Evolutionary conservation across 306 rosid species (phyloP).

Genomic region (Lathyrus tuberosus): DNA sequence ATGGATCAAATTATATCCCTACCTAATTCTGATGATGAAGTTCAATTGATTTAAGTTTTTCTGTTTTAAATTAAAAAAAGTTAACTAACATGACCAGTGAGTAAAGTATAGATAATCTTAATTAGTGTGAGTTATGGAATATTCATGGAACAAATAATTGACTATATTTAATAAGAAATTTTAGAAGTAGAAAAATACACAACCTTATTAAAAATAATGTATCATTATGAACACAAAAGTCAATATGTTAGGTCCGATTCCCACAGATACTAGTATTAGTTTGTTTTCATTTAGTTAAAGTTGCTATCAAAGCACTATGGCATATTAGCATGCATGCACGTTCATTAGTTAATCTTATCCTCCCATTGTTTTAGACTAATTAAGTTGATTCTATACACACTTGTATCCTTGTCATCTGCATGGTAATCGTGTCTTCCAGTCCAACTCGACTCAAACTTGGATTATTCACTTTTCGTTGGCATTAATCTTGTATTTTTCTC

Average conservation of each 20-base stretch:
- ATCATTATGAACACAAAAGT: constrained; percentile 8
- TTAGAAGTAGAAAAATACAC: not conserved
- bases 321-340: constrained; percentile 31
- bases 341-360: constrained; percentile 27
- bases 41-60: no score
- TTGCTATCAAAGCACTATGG: constrained; percentile 22
- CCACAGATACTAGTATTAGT: not conserved
- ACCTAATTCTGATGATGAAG: no score
- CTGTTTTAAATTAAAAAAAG: no score
- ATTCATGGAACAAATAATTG: not conserved
- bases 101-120: not conserved
- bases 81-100: no score
- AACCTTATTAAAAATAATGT: not conserved
- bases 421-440: constrained; percentile 14
- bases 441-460: not conserved
- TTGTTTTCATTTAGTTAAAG: constrained; percentile 15
- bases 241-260: constrained; percentile 41
- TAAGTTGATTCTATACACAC: constrained; percentile 25
- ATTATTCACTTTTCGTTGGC: not conserved
- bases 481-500: no score
- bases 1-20: no score
- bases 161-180: not conserved
- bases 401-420: constrained; percentile 36
- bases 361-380: constrained; percentile 14
- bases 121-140: not conserved